Conservation (phyloP, 2,329 filamentous ascomycete genomes). For the Fusarium sororula region DNA sequence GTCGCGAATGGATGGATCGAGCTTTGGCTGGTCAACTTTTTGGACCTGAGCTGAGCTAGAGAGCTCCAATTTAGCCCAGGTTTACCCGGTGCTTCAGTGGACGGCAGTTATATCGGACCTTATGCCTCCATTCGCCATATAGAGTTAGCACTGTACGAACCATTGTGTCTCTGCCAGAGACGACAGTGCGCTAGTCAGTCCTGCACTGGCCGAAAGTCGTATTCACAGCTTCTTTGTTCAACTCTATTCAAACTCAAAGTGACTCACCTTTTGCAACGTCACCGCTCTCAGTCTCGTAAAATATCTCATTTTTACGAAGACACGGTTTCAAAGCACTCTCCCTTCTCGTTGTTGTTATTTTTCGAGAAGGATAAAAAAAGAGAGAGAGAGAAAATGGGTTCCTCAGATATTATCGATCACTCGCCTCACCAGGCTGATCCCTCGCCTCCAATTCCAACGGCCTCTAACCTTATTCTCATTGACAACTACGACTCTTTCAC, state of each 20-base stretch:
- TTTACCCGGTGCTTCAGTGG: slow-evolving; percentile 38
- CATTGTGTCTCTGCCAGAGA: not conserved
- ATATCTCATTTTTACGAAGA: not conserved
- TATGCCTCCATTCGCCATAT: slow-evolving; percentile 13
- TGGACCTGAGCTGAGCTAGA: slow-evolving; percentile 25
- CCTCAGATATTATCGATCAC: slow-evolving; percentile 72
- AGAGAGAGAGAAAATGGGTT: slow-evolving; percentile 55
- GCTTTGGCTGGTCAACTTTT: slow-evolving; percentile 45
- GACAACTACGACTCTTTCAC: slow-evolving; percentile 99
- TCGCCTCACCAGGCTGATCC: slow-evolving; percentile 86
- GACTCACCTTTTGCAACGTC: slow-evolving; percentile 37
- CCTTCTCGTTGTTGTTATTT: not conserved
- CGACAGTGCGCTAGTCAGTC: not conserved
- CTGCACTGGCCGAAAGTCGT: slow-evolving; percentile 12
- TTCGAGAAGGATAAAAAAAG: not conserved
- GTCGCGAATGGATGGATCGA: slow-evolving; percentile 41
- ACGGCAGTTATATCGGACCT: slow-evolving; percentile 33
- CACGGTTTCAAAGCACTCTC: not conserved
- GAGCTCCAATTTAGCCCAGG: slow-evolving; percentile 40
- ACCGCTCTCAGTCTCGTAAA: slow-evolving; percentile 11
- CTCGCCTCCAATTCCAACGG: slow-evolving; percentile 76
- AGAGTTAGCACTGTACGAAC: slow-evolving; percentile 25
- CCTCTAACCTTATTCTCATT: slow-evolving; percentile 91
- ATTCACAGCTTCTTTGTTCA: slow-evolving; percentile 33
- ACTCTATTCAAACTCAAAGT: slow-evolving; percentile 13